These are phyloP conservation scores for Cylindrotheca fusiformis DNA, from an alignment of 108 stramenopile species.

Conservation along the genomic window DNA sequence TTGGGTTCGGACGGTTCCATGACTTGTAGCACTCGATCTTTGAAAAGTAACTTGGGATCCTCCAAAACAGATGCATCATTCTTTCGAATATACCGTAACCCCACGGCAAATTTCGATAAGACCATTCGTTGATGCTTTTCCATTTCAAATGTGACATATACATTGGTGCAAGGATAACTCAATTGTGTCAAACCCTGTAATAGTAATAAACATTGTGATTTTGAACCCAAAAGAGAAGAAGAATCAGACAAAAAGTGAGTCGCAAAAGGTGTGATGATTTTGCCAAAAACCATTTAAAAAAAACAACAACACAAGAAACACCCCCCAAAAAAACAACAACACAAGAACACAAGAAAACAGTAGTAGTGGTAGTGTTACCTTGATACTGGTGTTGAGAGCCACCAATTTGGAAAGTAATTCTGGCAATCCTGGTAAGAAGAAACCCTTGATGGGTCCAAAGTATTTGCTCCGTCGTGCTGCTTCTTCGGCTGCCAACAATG, in stretches of 20 bases:
- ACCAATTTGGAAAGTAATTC: constrained; percentile 29
- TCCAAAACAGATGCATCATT: constrained; percentile 13
- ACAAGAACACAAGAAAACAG: too few relatives aligned
- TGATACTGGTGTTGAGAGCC: constrained; percentile 65
- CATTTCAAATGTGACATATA: neutral
- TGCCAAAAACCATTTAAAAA: too few relatives aligned
- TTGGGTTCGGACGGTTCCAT: constrained; percentile 76
- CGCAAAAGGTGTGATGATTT: too few relatives aligned
- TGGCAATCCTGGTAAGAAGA: constrained; percentile 58
- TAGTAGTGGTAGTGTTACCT: constrained; percentile 17
- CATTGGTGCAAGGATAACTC: constrained; percentile 61
- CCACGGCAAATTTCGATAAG: constrained; percentile 56
- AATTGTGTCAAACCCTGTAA: constrained; percentile 61
- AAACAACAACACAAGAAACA: too few relatives aligned
- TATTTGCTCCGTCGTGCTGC: constrained; percentile 41
- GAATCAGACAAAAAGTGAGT: too few relatives aligned
- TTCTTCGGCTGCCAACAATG: constrained; percentile 50
- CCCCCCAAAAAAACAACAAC: too few relatives aligned
- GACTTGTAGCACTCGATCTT: constrained; percentile 42
- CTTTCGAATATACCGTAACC: constrained; percentile 32
- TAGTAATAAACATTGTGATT: too few relatives aligned
- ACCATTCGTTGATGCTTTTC: constrained; percentile 52
- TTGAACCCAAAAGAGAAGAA: too few relatives aligned
- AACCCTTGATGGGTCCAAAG: constrained; percentile 36
- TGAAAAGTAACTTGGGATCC: constrained; percentile 21